phyloP scores from a whole-genome alignment of 1,284 basidiomycete genomes.

The Cutaneotrichosporon sp. region DNA sequence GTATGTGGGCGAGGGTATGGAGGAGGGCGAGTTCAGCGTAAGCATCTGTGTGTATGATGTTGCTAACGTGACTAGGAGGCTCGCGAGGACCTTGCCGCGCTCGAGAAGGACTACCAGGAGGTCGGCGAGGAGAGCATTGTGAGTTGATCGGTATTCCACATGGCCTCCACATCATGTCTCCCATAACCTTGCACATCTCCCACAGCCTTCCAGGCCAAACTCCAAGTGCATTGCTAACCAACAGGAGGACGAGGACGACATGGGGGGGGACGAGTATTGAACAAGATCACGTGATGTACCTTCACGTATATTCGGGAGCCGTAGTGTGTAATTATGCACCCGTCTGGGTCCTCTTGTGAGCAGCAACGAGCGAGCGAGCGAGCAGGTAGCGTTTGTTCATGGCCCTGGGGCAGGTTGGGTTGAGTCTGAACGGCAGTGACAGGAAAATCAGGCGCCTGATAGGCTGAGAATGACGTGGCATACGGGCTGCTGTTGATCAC shows the following conservation, averaged over 20 bases:
- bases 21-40: conserved; percentile 97
- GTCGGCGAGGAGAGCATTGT: conserved; percentile 66
- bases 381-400: no score
- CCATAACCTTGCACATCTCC: no score
- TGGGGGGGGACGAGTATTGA: conserved; percentile 62
- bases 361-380: no score
- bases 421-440: no score
- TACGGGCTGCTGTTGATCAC: no score
- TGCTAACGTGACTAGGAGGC: conserved; percentile 76
- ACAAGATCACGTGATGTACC: not conserved
- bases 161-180: no score
- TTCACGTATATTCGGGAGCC: not conserved
- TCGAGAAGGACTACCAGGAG: conserved; percentile 96
- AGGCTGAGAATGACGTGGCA: no score
- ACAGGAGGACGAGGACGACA: conserved; percentile 69
- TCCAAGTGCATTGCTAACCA: not conserved
- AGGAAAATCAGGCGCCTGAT: no score
- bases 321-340: conserved; percentile 8
- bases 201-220: no score
- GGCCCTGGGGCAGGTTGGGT: no score
- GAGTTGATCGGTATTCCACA: not conserved
- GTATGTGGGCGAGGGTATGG: conserved; percentile 97
- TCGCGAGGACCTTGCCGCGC: conserved; percentile 91
- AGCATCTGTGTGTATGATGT: conserved; percentile 64
- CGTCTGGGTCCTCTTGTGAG: not conserved